These are phyloP conservation scores for Tetracentron sinense DNA, from an alignment of 164 flowering plant species.

Conservation along the genomic window DNA sequence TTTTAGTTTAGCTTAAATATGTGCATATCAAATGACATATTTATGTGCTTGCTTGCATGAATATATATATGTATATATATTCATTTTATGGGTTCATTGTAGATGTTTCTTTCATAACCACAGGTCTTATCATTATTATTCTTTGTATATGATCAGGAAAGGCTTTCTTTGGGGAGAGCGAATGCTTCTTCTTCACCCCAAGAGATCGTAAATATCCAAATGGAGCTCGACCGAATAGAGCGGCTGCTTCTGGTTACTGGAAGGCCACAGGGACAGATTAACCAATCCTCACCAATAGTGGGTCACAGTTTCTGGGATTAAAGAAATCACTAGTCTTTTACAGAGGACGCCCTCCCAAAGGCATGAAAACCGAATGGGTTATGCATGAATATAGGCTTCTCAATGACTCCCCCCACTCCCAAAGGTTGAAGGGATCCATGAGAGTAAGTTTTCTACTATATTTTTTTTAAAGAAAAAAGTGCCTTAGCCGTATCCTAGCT, in stretches of 20 bases:
- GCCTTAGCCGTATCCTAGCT: too few relatives aligned
- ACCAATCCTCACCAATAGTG: conserved; percentile 34
- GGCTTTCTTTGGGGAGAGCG: conserved; percentile 26
- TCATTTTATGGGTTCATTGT: too few relatives aligned
- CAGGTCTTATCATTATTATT: too few relatives aligned
- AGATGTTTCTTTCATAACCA: too few relatives aligned
- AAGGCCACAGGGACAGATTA: conserved; percentile 45
- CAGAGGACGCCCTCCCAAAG: conserved; percentile 53
- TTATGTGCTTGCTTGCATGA: too few relatives aligned
- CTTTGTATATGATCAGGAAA: conserved; percentile 6
- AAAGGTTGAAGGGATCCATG: conserved; percentile 30
- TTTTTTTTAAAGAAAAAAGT: too few relatives aligned
- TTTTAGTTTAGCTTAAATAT: too few relatives aligned
- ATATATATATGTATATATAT: too few relatives aligned
- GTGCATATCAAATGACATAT: too few relatives aligned
- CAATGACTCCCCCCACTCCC: conserved; percentile 15
- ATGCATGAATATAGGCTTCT: conserved; percentile 49
- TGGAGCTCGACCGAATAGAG: conserved; percentile 37
- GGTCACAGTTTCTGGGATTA: conserved; percentile 41
- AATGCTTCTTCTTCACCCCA: too few relatives aligned
- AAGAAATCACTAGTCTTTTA: conserved; percentile 56
- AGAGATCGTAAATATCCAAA: too few relatives aligned
- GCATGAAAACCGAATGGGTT: conserved; percentile 49
- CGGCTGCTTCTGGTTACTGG: too few relatives aligned
- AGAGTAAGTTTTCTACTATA: conserved; percentile 19